Conservation (phyloP, 106 monocot genomes). For the Acorus calamus region DNA sequence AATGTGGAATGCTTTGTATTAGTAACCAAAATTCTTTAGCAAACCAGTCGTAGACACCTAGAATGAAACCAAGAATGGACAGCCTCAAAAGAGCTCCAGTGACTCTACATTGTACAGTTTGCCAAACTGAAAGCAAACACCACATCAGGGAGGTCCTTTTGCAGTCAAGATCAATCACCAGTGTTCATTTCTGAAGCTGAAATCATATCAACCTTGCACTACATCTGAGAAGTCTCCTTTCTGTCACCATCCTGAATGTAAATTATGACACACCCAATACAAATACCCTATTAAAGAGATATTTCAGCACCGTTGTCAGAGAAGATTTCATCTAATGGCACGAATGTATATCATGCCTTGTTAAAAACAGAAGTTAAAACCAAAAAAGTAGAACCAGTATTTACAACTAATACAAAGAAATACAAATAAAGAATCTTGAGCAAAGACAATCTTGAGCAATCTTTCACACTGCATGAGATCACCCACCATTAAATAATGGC, state of each 20-base stretch:
- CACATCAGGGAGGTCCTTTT: constrained; percentile 36
- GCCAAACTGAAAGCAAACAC: constrained; percentile 25
- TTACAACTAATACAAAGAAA: too few relatives aligned
- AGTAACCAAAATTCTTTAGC: too few relatives aligned
- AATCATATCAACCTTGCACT: constrained; percentile 48
- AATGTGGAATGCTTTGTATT: too few relatives aligned
- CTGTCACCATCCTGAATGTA: constrained; percentile 69
- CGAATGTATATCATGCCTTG: constrained; percentile 27
- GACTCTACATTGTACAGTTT: constrained; percentile 22
- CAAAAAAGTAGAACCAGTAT: background rate
- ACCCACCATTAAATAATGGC: too few relatives aligned
- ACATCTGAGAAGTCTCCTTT: constrained; percentile 58
- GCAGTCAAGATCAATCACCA: constrained; percentile 36
- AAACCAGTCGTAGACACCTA: background rate
- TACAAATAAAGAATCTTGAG: too few relatives aligned
- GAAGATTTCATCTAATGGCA: constrained; percentile 26
- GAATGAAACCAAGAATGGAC: constrained; percentile 9
- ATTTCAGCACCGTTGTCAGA: constrained; percentile 82
- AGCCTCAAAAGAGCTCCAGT: constrained; percentile 12
- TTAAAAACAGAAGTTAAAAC: constrained; percentile 14
- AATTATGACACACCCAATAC: constrained; percentile 87
- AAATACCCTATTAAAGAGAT: constrained; percentile 90
- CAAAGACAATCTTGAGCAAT: too few relatives aligned
- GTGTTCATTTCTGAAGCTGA: constrained; percentile 41
- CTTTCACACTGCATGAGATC: too few relatives aligned